Conservation (phyloP, 2,329 filamentous ascomycete species). For the Didymella glomerata region DNA sequence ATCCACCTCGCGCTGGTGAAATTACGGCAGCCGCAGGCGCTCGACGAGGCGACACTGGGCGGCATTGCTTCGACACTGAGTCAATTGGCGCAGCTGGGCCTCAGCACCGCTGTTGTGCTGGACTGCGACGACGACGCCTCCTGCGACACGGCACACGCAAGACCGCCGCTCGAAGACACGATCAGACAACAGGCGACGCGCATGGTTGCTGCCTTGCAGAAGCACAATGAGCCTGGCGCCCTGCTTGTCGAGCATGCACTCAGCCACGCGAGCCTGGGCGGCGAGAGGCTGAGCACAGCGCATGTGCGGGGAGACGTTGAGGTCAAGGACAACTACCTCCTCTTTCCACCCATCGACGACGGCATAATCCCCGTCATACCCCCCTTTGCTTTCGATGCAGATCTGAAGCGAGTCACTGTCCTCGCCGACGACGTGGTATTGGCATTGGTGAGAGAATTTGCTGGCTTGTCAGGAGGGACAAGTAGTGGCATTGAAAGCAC, state of each 20-base stretch:
- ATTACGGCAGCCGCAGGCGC: conserved; percentile 74
- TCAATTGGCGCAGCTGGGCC: conserved; percentile 82
- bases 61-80: conserved; percentile 85
- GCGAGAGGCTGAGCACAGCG: conserved; percentile 45
- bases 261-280: conserved; percentile 44
- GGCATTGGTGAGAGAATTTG: conserved; percentile 78
- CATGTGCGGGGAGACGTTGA: conserved; percentile 49
- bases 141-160: conserved; percentile 40
- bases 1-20: conserved; percentile 87
- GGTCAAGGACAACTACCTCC: conserved; percentile 57
- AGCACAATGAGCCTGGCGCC: conserved; percentile 71
- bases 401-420: conserved; percentile 55
- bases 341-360: conserved; percentile 72
- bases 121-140: conserved; percentile 66
- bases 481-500: conserved; percentile 20
- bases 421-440: conserved; percentile 72
- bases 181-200: conserved; percentile 73
- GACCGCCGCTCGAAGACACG: conserved; percentile 49
- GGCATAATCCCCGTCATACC: conserved; percentile 77
- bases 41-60: conserved; percentile 72
- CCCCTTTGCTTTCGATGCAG: conserved; percentile 66
- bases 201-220: conserved; percentile 77
- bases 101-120: conserved; percentile 82
- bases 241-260: conserved; percentile 70
- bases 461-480: conserved; percentile 63